Percentiles rank a stretch among this genome's conserved stretches.
Evolutionary conservation across 108 stramenopile genomes (phyloP).

Genomic region (Fragilariopsis cylindrus): DNA sequence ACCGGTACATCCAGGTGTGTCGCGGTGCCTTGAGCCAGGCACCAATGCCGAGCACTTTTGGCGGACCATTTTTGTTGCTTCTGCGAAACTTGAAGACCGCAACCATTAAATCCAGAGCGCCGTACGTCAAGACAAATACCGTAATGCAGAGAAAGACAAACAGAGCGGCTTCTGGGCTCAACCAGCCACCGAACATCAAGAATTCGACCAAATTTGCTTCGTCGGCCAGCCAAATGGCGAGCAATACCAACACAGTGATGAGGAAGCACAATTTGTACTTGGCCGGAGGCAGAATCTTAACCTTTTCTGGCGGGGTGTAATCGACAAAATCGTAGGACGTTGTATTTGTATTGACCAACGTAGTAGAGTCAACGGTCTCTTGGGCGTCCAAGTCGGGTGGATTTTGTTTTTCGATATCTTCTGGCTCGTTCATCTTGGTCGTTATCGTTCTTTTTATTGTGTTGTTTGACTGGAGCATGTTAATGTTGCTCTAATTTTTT

Average conservation of each 20-base stretch:
- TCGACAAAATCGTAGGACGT: conserved; percentile 20
- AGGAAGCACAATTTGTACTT: conserved; percentile 32
- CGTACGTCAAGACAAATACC: conserved; percentile 21
- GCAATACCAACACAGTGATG: conserved; percentile 18
- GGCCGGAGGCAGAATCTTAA: conserved; percentile 12
- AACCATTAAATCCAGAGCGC: conserved; percentile 14
- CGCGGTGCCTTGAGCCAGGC: conserved; percentile 27
- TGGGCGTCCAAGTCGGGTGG: no score
- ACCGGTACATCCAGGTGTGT: conserved; percentile 10
- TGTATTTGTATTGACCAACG: neutral
- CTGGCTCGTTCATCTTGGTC: no score
- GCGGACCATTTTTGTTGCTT: neutral
- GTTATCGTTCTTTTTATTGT: no score
- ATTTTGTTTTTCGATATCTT: no score
- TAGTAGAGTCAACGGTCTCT: neutral
- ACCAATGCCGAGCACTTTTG: conserved; percentile 18
- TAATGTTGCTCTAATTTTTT: no score
- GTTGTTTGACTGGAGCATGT: no score
- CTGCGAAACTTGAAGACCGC: conserved; percentile 1
- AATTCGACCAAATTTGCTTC: neutral
- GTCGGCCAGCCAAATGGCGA: conserved; percentile 16
- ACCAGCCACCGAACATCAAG: neutral
- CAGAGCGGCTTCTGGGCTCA: conserved; percentile 15
- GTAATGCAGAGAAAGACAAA: conserved; percentile 23
- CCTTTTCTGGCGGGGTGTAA: conserved; percentile 16